phyloP scores from a whole-genome alignment of 1,284 basidiomycete species.

The Apiotrichum sp. region DNA sequence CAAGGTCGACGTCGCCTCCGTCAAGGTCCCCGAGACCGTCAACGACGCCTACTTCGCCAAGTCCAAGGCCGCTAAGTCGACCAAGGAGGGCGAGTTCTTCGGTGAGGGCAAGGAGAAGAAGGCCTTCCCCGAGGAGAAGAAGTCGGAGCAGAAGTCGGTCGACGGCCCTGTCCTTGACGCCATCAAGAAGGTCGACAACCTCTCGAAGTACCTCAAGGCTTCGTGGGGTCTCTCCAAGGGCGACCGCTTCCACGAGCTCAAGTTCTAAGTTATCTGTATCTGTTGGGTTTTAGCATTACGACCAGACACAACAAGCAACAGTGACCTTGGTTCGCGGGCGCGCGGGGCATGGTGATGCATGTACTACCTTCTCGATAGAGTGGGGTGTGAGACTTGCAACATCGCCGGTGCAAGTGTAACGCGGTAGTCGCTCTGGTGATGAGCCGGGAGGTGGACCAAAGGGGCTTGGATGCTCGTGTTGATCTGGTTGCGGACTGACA shows the following conservation, averaged over 20 bases:
- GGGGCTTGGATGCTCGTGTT: too few species aligned
- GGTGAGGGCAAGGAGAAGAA: constrained; percentile 85
- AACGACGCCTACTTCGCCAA: constrained; percentile 95
- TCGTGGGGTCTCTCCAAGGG: constrained; percentile 95
- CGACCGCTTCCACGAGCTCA: constrained; percentile 50
- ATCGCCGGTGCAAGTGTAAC: background rate
- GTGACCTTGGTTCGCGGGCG: constrained; percentile 5
- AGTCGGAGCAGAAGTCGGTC: constrained; percentile 81
- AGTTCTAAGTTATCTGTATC: constrained; percentile 37
- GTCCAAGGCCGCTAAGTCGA: constrained; percentile 60
- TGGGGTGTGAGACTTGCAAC: background rate
- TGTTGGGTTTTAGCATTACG: constrained; percentile 3
- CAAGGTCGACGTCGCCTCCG: constrained; percentile 74
- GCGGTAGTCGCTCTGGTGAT: too few species aligned
- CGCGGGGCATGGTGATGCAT: constrained; percentile 22
- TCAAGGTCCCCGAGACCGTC: constrained; percentile 74
- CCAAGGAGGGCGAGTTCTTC: constrained; percentile 95
- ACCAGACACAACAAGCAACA: constrained; percentile 2
- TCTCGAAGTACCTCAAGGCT: constrained; percentile 89
- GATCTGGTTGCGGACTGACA: too few species aligned
- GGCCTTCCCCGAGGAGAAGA: constrained; percentile 80
- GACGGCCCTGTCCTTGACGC: constrained; percentile 79
- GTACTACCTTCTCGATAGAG: constrained; percentile 21
- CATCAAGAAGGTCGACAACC: constrained; percentile 87
- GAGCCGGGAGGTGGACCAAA: too few species aligned